Evolutionary conservation across 495 filamentous ascomycete genomes (phyloP).

Genomic region (Halenospora varia): DNA sequence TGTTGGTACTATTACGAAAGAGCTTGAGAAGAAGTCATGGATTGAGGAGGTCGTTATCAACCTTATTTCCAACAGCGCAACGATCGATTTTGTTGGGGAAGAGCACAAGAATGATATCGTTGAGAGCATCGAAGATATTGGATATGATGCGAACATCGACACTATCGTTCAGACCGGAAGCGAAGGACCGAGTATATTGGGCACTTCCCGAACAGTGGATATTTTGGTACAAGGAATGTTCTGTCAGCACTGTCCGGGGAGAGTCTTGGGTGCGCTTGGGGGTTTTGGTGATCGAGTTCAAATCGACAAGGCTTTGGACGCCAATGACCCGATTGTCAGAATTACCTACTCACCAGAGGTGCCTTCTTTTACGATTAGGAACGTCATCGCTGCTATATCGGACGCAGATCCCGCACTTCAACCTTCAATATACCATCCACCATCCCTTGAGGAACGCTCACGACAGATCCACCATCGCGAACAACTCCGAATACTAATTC

Average conservation of each 20-base stretch:
- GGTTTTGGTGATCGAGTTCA: conserved; percentile 15
- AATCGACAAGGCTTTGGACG: conserved; percentile 45
- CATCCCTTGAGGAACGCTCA: conserved; percentile 81
- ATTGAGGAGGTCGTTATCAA: conserved; percentile 63
- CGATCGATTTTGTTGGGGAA: conserved; percentile 57
- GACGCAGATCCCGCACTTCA: conserved; percentile 59
- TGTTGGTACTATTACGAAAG: conserved; percentile 57
- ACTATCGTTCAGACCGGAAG: conserved; percentile 28
- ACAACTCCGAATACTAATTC: conserved; percentile 53
- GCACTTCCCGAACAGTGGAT: conserved; percentile 50
- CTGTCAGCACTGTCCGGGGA: conserved; percentile 75
- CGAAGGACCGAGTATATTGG: conserved; percentile 12
- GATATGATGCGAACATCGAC: conserved; percentile 68
- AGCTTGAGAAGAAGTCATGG: conserved; percentile 58
- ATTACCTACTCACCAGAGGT: conserved; percentile 65
- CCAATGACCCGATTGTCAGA: conserved; percentile 60
- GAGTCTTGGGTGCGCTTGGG: conserved; percentile 45
- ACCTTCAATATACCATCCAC: conserved; percentile 70
- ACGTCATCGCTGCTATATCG: conserved; percentile 65
- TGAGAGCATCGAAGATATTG: conserved; percentile 72
- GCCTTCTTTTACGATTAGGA: conserved; percentile 71
- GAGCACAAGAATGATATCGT: conserved; percentile 49
- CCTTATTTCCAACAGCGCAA: conserved; percentile 68
- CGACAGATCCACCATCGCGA: conserved; percentile 64
- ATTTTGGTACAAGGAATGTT: conserved; percentile 81